These are phyloP conservation scores for Haberlea rhodopensis DNA, from an alignment of 257 asterid species.

Conservation along the genomic window DNA sequence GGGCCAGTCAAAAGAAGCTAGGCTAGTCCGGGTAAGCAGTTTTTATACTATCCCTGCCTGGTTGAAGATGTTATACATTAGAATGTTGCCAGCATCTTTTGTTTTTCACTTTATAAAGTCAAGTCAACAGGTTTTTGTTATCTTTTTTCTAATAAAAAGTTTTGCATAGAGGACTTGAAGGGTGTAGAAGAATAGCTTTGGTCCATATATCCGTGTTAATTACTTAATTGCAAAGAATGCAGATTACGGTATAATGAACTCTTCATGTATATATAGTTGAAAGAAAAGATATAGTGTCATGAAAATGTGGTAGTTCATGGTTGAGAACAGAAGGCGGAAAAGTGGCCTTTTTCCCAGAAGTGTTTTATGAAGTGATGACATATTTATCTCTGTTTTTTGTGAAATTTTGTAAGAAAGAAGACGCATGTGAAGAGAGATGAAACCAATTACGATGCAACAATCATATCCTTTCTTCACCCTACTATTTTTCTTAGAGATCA, in stretches of 20 bases:
- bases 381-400: neutral
- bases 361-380: neutral
- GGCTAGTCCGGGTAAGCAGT: constrained; percentile 83
- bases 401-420: neutral
- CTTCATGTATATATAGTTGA: neutral
- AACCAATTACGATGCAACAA: neutral
- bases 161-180: neutral
- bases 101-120: neutral
- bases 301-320: neutral
- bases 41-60: constrained; percentile 21
- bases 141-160: neutral
- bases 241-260: neutral
- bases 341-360: neutral
- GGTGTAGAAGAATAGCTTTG: neutral
- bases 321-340: neutral
- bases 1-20: constrained; percentile 98
- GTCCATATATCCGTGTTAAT: too few relatives aligned
- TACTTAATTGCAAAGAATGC: neutral
- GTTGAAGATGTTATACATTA: constrained; percentile 15
- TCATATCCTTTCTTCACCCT: neutral
- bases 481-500: neutral
- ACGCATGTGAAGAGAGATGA: neutral
- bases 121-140: constrained; percentile 1
- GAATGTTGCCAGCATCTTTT: constrained; percentile 6
- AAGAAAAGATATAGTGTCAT: neutral